Evolutionary conservation across 306 rosid genomes (phyloP).

Genomic region (Medicago ruthenica): DNA sequence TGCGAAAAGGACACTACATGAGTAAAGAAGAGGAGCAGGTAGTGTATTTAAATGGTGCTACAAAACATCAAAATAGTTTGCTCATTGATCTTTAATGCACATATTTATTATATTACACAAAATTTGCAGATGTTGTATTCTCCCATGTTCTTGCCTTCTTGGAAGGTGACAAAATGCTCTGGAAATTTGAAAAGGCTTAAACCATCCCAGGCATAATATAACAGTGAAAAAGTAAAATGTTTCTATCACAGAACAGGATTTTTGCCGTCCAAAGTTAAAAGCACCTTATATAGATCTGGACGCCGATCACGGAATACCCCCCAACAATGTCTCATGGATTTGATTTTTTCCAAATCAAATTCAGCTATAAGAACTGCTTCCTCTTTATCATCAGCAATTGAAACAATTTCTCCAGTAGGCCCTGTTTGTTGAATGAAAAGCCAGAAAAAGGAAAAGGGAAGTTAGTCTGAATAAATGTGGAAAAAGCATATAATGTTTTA

Average conservation of each 20-base stretch:
- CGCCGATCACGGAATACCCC: slow-evolving; percentile 94
- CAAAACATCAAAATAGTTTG: slow-evolving; percentile 27
- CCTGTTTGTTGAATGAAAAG: slow-evolving; percentile 55
- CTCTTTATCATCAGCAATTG: slow-evolving; percentile 76
- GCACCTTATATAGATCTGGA: slow-evolving; percentile 86
- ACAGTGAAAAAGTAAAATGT: slow-evolving; percentile 19
- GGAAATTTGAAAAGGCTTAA: slow-evolving; percentile 44
- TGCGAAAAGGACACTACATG: neutral
- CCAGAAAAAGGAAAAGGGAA: slow-evolving; percentile 3
- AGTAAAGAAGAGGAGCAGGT: neutral
- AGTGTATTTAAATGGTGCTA: neutral
- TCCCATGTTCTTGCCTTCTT: slow-evolving; percentile 31
- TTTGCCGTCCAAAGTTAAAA: slow-evolving; percentile 65
- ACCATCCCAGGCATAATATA: slow-evolving; percentile 38
- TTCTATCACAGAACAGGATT: slow-evolving; percentile 30
- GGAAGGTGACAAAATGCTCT: slow-evolving; percentile 33
- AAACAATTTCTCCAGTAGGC: slow-evolving; percentile 88
- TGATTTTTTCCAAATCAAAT: slow-evolving; percentile 83
- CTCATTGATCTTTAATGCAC: slow-evolving; percentile 26
- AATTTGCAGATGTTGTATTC: slow-evolving; percentile 1
- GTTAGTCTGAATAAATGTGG: slow-evolving; percentile 26
- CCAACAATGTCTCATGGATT: slow-evolving; percentile 80
- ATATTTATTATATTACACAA: slow-evolving; percentile 35
- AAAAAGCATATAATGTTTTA: slow-evolving; percentile 9
- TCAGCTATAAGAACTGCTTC: slow-evolving; percentile 79